Conservation (phyloP, 306 rosid genomes). For the Glycine tomentella region DNA sequence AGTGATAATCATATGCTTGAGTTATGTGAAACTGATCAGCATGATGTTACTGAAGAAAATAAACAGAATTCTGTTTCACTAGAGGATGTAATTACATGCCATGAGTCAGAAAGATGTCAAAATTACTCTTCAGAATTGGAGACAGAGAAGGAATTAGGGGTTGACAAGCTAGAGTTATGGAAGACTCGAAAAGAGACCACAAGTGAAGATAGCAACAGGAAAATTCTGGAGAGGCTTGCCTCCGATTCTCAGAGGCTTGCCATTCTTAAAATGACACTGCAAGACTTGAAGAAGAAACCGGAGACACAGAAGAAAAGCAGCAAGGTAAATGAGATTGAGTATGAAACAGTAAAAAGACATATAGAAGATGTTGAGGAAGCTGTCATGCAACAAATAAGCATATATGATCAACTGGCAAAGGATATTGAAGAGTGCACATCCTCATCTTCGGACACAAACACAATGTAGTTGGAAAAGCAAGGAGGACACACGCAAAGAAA, state of each 20-base stretch:
- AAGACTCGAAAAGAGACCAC: conserved; percentile 49
- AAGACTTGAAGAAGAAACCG: conserved; percentile 74
- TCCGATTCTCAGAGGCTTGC: conserved; percentile 76
- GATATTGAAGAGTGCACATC: conserved; percentile 60
- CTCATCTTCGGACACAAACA: conserved; percentile 50
- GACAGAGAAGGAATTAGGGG: conserved; percentile 73
- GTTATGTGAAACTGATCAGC: conserved; percentile 72
- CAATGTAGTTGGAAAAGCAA: conserved; percentile 56
- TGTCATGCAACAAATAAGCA: conserved; percentile 61
- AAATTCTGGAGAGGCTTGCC: conserved; percentile 73
- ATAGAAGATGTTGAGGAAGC: conserved; percentile 83
- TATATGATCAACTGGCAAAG: conserved; percentile 68
- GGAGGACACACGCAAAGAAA: conserved; percentile 49
- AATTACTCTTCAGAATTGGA: conserved; percentile 62
- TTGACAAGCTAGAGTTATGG: conserved; percentile 74
- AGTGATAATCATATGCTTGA: conserved; percentile 70
- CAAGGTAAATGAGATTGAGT: conserved; percentile 59
- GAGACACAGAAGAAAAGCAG: conserved; percentile 63
- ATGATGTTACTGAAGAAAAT: conserved; percentile 45
- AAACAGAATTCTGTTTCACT: conserved; percentile 46
- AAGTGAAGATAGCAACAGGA: conserved; percentile 60
- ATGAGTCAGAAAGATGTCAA: conserved; percentile 43
- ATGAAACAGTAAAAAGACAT: conserved; percentile 74
- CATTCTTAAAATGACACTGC: conserved; percentile 64
- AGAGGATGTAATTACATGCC: conserved; percentile 47